Evolutionary conservation across 768 basidiomycete genomes (phyloP).

Genomic region (Cystobasidiopsis lactophilus): DNA sequence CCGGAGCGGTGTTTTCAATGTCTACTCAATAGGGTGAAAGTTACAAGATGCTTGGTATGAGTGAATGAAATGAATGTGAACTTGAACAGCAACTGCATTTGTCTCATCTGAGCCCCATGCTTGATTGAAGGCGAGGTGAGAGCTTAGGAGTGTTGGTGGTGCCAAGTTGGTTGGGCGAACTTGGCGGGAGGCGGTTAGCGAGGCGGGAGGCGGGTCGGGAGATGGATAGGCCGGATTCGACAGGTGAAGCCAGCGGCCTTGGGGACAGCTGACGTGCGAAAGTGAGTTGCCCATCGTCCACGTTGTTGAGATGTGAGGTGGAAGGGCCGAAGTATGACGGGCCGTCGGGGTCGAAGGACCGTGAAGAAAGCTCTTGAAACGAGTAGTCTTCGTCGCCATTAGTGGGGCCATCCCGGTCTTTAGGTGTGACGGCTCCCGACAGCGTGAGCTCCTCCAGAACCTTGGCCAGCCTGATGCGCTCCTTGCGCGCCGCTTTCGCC

Average conservation of each 20-base stretch:
- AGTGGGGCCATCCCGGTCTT: not conserved
- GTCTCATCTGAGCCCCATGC: no score
- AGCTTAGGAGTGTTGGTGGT: no score
- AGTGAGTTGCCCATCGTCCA: not conserved
- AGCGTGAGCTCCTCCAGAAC: not conserved
- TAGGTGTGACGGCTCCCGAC: not conserved
- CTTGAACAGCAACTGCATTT: no score
- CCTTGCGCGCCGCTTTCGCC: slow-evolving; percentile 6
- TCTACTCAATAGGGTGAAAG: no score
- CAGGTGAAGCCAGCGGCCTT: not conserved
- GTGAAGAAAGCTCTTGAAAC: no score
- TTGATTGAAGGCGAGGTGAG: no score
- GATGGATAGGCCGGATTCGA: slow-evolving; percentile 8
- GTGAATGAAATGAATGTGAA: no score
- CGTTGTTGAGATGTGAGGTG: not conserved
- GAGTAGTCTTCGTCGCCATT: no score
- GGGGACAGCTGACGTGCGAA: not conserved
- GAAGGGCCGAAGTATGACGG: not conserved
- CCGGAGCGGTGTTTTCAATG: no score
- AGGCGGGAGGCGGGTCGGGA: slow-evolving; percentile 5
- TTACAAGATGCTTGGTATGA: no score
- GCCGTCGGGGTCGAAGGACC: slow-evolving; percentile 4
- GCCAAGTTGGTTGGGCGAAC: no score
- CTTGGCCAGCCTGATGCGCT: not conserved
- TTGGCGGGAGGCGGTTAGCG: no score